phyloP scores from a whole-genome alignment of 176 grass and related monocot genomes.

The Raddia distichophylla region DNA sequence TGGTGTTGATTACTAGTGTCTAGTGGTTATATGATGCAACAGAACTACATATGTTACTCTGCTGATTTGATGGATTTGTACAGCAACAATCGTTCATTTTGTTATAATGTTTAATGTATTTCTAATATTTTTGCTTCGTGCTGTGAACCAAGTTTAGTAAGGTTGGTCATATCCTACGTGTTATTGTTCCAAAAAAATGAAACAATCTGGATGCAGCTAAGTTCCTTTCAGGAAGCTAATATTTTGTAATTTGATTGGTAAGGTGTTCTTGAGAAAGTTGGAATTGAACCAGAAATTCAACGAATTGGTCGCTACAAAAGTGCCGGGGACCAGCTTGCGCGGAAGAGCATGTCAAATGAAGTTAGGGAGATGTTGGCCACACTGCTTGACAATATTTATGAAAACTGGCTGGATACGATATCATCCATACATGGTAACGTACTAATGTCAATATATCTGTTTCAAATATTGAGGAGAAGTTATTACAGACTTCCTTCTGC shows the following conservation, averaged over 20 bases:
- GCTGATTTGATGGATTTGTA: slow-evolving; percentile 11
- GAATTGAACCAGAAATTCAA: slow-evolving; percentile 87
- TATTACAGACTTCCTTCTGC: slow-evolving; percentile 40
- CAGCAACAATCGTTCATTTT: slow-evolving; percentile 1
- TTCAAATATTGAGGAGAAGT: slow-evolving; percentile 40
- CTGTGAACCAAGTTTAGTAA: slow-evolving; percentile 23
- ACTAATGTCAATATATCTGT: slow-evolving; percentile 51
- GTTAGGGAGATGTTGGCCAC: slow-evolving; percentile 81
- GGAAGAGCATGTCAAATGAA: slow-evolving; percentile 87
- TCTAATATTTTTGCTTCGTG: slow-evolving; percentile 34
- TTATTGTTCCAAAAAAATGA: slow-evolving; percentile 32
- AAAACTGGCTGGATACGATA: slow-evolving; percentile 95
- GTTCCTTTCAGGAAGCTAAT: slow-evolving; percentile 31
- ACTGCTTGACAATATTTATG: slow-evolving; percentile 88
- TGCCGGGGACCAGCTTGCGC: slow-evolving; percentile 72
- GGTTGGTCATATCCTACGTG: not conserved
- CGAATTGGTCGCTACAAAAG: slow-evolving; percentile 93
- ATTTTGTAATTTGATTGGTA: slow-evolving; percentile 33
- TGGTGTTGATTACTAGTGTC: not conserved
- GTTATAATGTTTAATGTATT: slow-evolving; percentile 27
- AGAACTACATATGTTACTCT: slow-evolving; percentile 14
- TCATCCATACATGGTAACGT: slow-evolving; percentile 71
- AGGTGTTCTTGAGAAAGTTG: slow-evolving; percentile 89
- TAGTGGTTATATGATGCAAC: not conserved
- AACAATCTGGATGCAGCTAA: slow-evolving; percentile 31